Conservation (phyloP, 352 stramenopile species). For the Pythium pyrilobum region DNA sequence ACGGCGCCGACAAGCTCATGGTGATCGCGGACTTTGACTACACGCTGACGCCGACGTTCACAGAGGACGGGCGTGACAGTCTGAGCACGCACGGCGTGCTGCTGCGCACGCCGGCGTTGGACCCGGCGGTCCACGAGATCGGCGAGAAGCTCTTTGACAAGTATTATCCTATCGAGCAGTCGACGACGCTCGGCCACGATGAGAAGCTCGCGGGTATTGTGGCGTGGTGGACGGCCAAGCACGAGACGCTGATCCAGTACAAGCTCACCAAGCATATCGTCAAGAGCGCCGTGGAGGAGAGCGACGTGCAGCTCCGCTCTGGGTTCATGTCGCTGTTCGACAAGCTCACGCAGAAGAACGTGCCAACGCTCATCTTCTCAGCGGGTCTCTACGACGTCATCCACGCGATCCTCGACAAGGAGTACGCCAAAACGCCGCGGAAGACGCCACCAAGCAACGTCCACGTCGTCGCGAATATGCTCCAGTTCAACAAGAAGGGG, state of each 20-base stretch:
- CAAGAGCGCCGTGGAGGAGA: constrained; percentile 30
- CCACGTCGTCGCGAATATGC: constrained; percentile 82
- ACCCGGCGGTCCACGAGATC: constrained; percentile 19
- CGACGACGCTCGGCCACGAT: constrained; percentile 33
- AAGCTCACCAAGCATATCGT: constrained; percentile 40
- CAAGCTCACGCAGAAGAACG: constrained; percentile 38
- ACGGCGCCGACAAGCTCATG: constrained; percentile 60
- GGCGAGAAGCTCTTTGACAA: constrained; percentile 46
- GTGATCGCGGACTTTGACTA: constrained; percentile 85
- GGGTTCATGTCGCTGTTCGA: constrained; percentile 65
- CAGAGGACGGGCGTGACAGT: constrained; percentile 12
- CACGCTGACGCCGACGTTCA: constrained; percentile 68
- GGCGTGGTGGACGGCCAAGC: constrained; percentile 55
- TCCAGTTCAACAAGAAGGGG: constrained; percentile 52
- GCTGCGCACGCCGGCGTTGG: constrained; percentile 11
- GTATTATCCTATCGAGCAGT: constrained; percentile 72
- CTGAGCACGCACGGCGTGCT: constrained; percentile 34
- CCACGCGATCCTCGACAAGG: constrained; percentile 44
- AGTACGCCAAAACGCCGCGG: constrained; percentile 34
- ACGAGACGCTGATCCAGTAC: constrained; percentile 51
- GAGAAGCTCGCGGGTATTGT: constrained; percentile 71
- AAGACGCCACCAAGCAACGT: constrained; percentile 43
- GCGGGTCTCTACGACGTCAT: constrained; percentile 78
- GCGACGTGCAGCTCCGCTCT: constrained; percentile 49
- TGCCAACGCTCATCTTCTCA: constrained; percentile 73